These are phyloP conservation scores for Astragalus membranaceus DNA, from an alignment of 306 rosid species.

Conservation along the genomic window DNA sequence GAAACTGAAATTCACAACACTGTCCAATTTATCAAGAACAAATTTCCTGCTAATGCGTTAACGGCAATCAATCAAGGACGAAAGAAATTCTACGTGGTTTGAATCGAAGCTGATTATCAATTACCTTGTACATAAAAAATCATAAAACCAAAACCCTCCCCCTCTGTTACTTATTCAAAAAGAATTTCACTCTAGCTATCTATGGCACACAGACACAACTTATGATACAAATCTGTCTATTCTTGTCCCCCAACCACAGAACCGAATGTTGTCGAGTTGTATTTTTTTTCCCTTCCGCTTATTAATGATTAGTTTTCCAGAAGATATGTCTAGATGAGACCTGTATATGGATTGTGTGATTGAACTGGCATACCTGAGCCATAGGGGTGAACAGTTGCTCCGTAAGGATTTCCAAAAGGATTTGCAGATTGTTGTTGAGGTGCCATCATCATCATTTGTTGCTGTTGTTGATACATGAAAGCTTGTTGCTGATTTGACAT, in stretches of 20 bases:
- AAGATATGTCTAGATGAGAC: constrained; percentile 51
- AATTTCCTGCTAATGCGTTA: constrained; percentile 37
- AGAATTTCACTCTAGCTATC: constrained; percentile 87
- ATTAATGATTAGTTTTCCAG: constrained; percentile 16
- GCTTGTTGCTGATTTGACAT: constrained; percentile 91
- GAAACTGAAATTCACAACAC: constrained; percentile 12
- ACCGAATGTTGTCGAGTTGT: constrained; percentile 14
- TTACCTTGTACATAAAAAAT: constrained; percentile 49
- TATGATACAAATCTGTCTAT: constrained; percentile 65
- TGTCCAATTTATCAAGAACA: constrained; percentile 12
- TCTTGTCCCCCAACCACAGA: constrained; percentile 22
- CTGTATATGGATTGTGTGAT: constrained; percentile 78
- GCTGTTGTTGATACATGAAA: constrained; percentile 75
- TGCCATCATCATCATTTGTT: constrained; percentile 73
- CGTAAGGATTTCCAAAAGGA: constrained; percentile 85
- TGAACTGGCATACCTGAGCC: constrained; percentile 90
- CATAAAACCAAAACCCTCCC: constrained; percentile 51
- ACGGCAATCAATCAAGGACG: constrained; percentile 38
- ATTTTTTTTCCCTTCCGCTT: constrained; percentile 15
- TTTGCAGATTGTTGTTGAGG: constrained; percentile 58
- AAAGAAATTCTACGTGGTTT: constrained; percentile 32
- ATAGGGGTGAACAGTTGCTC: constrained; percentile 58
- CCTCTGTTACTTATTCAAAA: constrained; percentile 58
- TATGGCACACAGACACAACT: constrained; percentile 63
- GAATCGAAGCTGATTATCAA: constrained; percentile 41